Conservation (phyloP, 768 basidiomycete species). For the Trametes coccinea region DNA sequence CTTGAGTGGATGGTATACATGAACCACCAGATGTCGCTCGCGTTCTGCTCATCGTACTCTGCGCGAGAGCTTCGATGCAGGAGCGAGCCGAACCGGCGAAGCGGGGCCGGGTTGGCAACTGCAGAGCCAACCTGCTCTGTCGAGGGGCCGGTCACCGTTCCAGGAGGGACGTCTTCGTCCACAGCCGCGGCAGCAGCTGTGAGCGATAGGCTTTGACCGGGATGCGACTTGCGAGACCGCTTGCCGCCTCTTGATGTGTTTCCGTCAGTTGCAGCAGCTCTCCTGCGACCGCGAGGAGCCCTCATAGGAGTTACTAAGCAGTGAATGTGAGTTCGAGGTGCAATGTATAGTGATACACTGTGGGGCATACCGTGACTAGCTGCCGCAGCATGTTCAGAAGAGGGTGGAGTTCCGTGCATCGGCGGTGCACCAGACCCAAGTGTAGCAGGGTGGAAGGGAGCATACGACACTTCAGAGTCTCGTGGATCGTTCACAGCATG, state of each 20-base stretch:
- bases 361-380: too few relatives aligned
- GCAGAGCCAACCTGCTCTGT: background rate
- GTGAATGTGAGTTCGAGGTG: background rate
- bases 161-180: background rate
- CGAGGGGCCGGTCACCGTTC: background rate
- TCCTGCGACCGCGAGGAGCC: background rate
- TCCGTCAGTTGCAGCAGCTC: background rate
- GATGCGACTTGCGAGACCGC: background rate
- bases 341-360: too few relatives aligned
- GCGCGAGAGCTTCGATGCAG: background rate
- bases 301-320: background rate
- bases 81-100: background rate
- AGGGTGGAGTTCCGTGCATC: too few relatives aligned
- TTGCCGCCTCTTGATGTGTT: background rate
- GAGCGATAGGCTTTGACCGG: background rate
- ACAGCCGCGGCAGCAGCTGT: background rate
- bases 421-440: too few relatives aligned
- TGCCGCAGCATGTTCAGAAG: too few relatives aligned
- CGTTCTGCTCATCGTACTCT: background rate
- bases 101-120: background rate
- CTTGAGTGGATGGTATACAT: background rate
- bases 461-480: too few relatives aligned
- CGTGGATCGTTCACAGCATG: too few relatives aligned
- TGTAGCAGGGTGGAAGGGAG: too few relatives aligned
- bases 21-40: background rate